phyloP scores from a whole-genome alignment of 2,329 filamentous ascomycete genomes.

The Cytospora piceae region DNA sequence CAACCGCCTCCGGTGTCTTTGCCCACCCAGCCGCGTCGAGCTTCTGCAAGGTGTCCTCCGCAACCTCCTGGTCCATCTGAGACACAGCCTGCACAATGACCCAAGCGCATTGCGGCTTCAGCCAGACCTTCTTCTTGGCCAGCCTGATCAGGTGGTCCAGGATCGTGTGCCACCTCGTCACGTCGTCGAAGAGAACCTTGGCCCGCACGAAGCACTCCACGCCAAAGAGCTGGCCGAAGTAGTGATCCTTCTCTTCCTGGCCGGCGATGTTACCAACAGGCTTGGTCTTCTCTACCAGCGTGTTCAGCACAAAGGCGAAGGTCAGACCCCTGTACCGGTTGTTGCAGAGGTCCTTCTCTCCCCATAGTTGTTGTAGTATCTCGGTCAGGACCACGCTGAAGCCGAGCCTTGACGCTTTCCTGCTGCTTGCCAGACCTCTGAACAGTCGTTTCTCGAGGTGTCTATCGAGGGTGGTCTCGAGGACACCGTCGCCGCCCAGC shows the following conservation, averaged over 20 bases:
- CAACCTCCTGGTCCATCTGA: slow-evolving; percentile 62
- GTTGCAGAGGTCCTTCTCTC: slow-evolving; percentile 48
- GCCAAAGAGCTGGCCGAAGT: slow-evolving; percentile 85
- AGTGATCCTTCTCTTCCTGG: slow-evolving; percentile 84
- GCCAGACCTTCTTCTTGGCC: slow-evolving; percentile 82
- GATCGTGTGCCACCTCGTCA: slow-evolving; percentile 66
- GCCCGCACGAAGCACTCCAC: slow-evolving; percentile 85
- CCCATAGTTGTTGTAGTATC: slow-evolving; percentile 72
- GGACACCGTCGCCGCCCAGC: slow-evolving; percentile 51
- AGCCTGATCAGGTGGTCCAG: slow-evolving; percentile 74
- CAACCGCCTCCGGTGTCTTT: slow-evolving; percentile 85
- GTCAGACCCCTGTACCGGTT: slow-evolving; percentile 56
- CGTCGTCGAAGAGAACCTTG: slow-evolving; percentile 66
- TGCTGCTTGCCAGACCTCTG: slow-evolving; percentile 84
- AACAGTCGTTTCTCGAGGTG: slow-evolving; percentile 74
- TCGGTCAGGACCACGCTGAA: slow-evolving; percentile 90
- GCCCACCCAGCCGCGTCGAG: slow-evolving; percentile 68
- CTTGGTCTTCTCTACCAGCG: slow-evolving; percentile 60
- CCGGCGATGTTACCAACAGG: slow-evolving; percentile 57
- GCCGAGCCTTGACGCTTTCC: slow-evolving; percentile 84
- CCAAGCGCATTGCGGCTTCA: slow-evolving; percentile 85
- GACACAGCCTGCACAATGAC: slow-evolving; percentile 74
- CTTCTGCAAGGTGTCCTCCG: slow-evolving; percentile 64
- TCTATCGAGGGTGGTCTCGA: slow-evolving; percentile 57
- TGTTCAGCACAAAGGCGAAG: slow-evolving; percentile 58